phyloP scores from a whole-genome alignment of 2,329 filamentous ascomycete genomes.

The Pseudogymnoascus sp. region DNA sequence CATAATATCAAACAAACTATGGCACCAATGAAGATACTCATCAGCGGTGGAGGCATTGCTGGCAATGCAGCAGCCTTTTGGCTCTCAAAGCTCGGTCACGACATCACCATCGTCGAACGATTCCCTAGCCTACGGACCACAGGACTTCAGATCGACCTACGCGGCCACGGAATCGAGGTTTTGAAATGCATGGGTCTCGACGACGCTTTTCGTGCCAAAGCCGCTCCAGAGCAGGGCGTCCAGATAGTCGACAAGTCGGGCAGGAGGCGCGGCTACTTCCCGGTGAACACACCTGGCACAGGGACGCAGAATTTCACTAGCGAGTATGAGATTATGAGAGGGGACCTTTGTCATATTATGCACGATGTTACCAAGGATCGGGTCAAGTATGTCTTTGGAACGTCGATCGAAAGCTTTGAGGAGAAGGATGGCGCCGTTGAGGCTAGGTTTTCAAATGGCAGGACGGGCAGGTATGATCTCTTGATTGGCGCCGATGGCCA shows the following conservation, averaged over 20 bases:
- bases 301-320: slow-evolving; percentile 29
- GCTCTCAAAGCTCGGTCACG: slow-evolving; percentile 34
- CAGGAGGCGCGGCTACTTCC: slow-evolving; percentile 32
- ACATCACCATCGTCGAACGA: slow-evolving; percentile 36
- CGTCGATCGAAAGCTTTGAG: slow-evolving; percentile 23
- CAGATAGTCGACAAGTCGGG: slow-evolving; percentile 35
- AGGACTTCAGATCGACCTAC: slow-evolving; percentile 47
- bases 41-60: slow-evolving; percentile 29
- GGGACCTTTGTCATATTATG: slow-evolving; percentile 33
- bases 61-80: slow-evolving; percentile 40
- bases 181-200: slow-evolving; percentile 44
- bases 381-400: slow-evolving; percentile 28
- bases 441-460: slow-evolving; percentile 36
- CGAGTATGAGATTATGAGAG: slow-evolving; percentile 40
- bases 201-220: slow-evolving; percentile 33
- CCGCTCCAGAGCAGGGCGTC: slow-evolving; percentile 39
- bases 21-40: slow-evolving; percentile 26
- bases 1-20: not conserved
- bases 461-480: slow-evolving; percentile 38
- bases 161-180: slow-evolving; percentile 41
- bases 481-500: slow-evolving; percentile 49
- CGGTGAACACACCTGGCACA: slow-evolving; percentile 26
- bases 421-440: slow-evolving; percentile 25
- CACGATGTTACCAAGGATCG: slow-evolving; percentile 29
- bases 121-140: slow-evolving; percentile 33